These are phyloP conservation scores for Vaccinium macrocarpon DNA, from an alignment of 148 eudicot genomes.

Conservation along the genomic window DNA sequence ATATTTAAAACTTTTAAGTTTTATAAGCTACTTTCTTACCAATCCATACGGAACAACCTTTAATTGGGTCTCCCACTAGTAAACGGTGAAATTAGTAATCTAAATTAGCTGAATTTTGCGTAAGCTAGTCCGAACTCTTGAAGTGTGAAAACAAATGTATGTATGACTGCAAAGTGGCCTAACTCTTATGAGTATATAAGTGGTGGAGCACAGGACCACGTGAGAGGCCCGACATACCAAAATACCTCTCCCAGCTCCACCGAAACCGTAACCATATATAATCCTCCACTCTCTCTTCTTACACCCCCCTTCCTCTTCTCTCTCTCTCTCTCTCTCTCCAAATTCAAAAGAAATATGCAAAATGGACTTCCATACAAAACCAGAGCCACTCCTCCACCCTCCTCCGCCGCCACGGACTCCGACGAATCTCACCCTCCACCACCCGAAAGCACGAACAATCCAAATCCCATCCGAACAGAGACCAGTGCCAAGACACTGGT, in stretches of 20 bases:
- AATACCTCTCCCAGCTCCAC: neutral
- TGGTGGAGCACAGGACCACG: neutral
- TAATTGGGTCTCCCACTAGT: too few relatives aligned
- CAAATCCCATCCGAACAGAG: neutral
- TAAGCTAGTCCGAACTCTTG: too few relatives aligned
- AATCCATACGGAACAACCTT: too few relatives aligned
- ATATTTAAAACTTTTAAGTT: too few relatives aligned
- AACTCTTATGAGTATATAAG: neutral
- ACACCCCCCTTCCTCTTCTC: neutral
- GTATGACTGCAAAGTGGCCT: neutral
- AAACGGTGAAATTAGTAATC: too few relatives aligned
- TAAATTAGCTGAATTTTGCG: too few relatives aligned
- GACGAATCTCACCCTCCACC: neutral
- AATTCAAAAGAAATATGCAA: constrained; percentile 35
- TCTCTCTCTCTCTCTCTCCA: constrained; percentile 1
- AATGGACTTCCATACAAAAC: constrained; percentile 42
- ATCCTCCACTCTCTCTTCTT: neutral
- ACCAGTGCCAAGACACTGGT: constrained; percentile 24
- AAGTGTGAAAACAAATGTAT: too few relatives aligned
- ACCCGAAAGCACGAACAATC: neutral
- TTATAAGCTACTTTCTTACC: too few relatives aligned
- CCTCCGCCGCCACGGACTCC: constrained; percentile 16
- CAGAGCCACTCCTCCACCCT: constrained; percentile 26
- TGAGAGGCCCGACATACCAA: neutral
- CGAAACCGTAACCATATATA: neutral